Evolutionary conservation across 495 filamentous ascomycete species (phyloP).

Genomic region (Trypethelium eluteriae): DNA sequence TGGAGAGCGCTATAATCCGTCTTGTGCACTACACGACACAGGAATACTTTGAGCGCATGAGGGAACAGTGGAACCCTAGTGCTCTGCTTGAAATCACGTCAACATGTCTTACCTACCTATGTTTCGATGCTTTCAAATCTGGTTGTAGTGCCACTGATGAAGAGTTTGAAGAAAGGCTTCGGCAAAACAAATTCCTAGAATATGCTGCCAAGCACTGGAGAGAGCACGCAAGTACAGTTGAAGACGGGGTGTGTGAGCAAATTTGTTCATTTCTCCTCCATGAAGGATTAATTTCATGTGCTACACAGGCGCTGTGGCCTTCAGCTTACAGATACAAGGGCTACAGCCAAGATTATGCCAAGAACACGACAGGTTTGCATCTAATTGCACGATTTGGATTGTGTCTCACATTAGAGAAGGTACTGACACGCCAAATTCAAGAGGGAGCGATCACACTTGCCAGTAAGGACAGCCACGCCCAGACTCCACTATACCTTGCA

Average conservation of each 20-base stretch:
- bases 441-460: not conserved
- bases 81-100: not conserved
- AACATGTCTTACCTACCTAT: not conserved
- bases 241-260: not conserved
- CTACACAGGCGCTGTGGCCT: not conserved
- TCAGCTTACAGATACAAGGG: not conserved
- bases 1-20: conserved; percentile 41
- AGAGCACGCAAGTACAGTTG: not conserved
- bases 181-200: not conserved
- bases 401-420: not conserved
- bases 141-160: not conserved
- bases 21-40: conserved; percentile 51
- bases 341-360: not conserved
- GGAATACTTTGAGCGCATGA: conserved; percentile 44
- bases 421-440: not conserved
- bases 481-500: not conserved
- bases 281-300: not conserved
- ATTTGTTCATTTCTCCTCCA: not conserved
- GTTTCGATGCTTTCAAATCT: not conserved
- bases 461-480: not conserved
- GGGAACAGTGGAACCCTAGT: conserved; percentile 34
- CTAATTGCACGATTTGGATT: not conserved
- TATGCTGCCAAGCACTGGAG: not conserved
- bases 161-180: not conserved
- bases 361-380: not conserved